Evolutionary conservation across 257 asterid species (phyloP).

Genomic region (Lycium barbarum): DNA sequence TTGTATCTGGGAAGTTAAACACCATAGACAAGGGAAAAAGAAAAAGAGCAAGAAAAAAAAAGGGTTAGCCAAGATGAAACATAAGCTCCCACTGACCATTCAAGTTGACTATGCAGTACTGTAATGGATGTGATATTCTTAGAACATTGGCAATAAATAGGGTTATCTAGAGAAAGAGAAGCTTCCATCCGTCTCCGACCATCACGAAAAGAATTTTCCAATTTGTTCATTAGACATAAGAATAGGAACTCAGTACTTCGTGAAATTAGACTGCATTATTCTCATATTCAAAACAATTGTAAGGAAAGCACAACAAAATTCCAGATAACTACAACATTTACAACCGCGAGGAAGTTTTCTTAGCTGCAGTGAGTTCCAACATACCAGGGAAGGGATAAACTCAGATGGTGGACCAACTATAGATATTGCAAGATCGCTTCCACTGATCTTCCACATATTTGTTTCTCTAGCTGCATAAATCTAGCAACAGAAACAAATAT

Average conservation of each 20-base stretch:
- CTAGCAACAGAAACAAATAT: constrained; percentile 34
- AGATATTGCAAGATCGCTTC: constrained; percentile 44
- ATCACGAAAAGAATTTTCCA: not conserved
- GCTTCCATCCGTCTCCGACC: not conserved
- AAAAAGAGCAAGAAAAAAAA: no score
- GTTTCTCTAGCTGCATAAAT: constrained; percentile 48
- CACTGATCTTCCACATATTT: constrained; percentile 38
- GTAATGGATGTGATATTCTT: not conserved
- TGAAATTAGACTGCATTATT: not conserved
- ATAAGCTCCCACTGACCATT: not conserved
- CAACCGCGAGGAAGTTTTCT: constrained; percentile 2
- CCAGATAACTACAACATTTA: not conserved
- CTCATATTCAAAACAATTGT: not conserved
- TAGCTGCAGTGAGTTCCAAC: constrained; percentile 11
- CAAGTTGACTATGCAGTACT: not conserved
- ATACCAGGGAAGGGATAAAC: constrained; percentile 48
- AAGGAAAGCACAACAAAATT: not conserved
- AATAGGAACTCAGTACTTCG: not conserved
- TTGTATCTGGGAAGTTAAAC: constrained; percentile 32
- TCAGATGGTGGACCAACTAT: constrained; percentile 40
- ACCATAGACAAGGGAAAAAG: not conserved
- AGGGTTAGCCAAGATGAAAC: not conserved
- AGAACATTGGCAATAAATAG: not conserved
- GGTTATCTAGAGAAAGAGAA: constrained; percentile 23
- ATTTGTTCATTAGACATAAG: not conserved